Evolutionary conservation across 257 asterid species (phyloP), one percentile per base, ranked within the genome.

Genomic region (Linderniella brevidens): DNA sequence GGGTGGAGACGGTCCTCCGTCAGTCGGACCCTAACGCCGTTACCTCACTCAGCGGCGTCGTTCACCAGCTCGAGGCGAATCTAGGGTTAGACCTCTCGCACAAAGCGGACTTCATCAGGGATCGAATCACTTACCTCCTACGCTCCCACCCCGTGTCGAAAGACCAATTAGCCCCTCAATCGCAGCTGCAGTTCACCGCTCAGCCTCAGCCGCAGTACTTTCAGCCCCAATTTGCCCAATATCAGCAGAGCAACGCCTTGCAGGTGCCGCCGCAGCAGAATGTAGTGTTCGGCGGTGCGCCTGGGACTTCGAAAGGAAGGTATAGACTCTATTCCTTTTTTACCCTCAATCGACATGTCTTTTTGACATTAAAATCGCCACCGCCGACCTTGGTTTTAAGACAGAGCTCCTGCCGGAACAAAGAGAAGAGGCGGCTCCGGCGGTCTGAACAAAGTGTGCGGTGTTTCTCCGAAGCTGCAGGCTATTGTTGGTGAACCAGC

Each of bases 391-490:
- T 0, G 35, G 1, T 19, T 46, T 42, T 35, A 57, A 51, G 65
- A 49, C 71, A 79, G 88, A 64, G 64, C 77, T 60, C 68, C 82
- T 44, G 55, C 69, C 35, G 85, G 78, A 47, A 67, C 71, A 58
- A 84, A 80, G 72, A 75, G 95, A 65, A 75, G 84, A 67, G 95
- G 93, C 47, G 90, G 95, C 36, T 76, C 95, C 5, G 93, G 95
- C 48, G 93, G 95, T 44, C 70, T 84, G 45, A 77, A 77, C 75
- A 84, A 84, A 69, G 70, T 84, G 50, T 84, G 95, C 20, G 86
- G 90, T 43, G 93, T 84, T 63, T 70, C 95, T 18, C 95, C 95
- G 36, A 70, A 77, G 60, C 80, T 84, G 53, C 90, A 84, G 79
- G 76, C 69, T 10, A 74, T 80, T 63, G 93, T 84, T 43, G 95